These are phyloP conservation scores for Polytolypa hystricis DNA, from an alignment of 2,329 filamentous ascomycete species.

Conservation along the genomic window DNA sequence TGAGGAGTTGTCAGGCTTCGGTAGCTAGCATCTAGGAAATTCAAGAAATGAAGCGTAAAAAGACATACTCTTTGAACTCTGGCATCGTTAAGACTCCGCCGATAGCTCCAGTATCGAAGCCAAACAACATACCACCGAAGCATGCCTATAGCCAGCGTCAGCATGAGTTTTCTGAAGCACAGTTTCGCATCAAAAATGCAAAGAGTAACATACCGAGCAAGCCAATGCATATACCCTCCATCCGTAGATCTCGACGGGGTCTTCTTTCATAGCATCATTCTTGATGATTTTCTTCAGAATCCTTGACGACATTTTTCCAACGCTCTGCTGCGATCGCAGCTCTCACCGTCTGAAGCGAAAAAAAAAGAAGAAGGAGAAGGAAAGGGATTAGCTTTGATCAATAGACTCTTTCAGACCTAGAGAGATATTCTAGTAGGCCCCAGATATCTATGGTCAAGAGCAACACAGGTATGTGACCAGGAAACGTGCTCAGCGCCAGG, in stretches of 20 bases:
- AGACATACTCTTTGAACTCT: conserved; percentile 42
- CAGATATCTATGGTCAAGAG: too few relatives aligned
- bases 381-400: too few relatives aligned
- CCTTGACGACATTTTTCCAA: conserved; percentile 26
- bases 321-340: background rate
- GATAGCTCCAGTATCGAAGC: conserved; percentile 56
- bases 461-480: background rate
- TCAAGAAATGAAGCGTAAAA: background rate
- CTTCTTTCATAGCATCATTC: conserved; percentile 60
- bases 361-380: background rate
- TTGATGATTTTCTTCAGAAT: conserved; percentile 48
- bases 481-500: background rate
- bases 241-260: conserved; percentile 58
- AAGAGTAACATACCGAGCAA: conserved; percentile 38
- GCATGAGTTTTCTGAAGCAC: too few relatives aligned
- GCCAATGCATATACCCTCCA: conserved; percentile 57
- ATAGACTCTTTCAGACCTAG: background rate
- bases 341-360: background rate
- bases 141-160: conserved; percentile 36
- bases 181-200: too few relatives aligned
- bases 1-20: too few relatives aligned
- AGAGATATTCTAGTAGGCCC: background rate
- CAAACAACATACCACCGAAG: conserved; percentile 60
- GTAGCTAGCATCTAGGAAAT: too few relatives aligned
- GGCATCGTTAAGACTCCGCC: conserved; percentile 54